These are phyloP conservation scores for Rhododendron ferrugineum DNA, from an alignment of 148 eudicot genomes.

Conservation along the genomic window DNA sequence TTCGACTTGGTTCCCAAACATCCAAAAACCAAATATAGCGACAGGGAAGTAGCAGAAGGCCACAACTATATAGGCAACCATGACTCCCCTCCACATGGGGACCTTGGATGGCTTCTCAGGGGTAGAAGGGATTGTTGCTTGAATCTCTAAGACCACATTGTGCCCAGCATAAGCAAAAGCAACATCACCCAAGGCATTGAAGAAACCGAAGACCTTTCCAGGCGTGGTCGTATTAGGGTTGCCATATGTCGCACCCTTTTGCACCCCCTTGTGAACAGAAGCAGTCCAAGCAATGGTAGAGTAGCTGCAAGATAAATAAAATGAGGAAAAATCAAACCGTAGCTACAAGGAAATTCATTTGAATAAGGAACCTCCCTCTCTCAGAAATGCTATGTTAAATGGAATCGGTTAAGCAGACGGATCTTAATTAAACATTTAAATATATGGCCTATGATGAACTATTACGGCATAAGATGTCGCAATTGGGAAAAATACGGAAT, in stretches of 20 bases:
- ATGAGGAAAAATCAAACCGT: neutral
- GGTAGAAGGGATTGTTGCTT: slow-evolving; percentile 35
- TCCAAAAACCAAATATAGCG: slow-evolving; percentile 19
- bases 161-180: slow-evolving; percentile 38
- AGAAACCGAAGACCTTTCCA: slow-evolving; percentile 23
- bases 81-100: slow-evolving; percentile 29
- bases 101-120: slow-evolving; percentile 35
- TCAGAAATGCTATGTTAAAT: neutral
- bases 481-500: neutral
- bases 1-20: slow-evolving; percentile 16
- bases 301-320: slow-evolving; percentile 14
- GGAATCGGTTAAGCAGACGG: neutral
- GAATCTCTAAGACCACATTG: slow-evolving; percentile 33
- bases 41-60: slow-evolving; percentile 33
- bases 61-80: slow-evolving; percentile 25
- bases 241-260: neutral
- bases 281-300: slow-evolving; percentile 32
- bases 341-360: neutral
- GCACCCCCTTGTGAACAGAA: slow-evolving; percentile 24
- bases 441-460: neutral
- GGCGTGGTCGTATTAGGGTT: slow-evolving; percentile 1
- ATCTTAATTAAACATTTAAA: neutral
- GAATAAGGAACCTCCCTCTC: too few relatives aligned
- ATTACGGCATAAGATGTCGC: neutral
- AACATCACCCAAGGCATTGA: slow-evolving; percentile 25